Conservation (phyloP, 306 rosid species). For the Cotoneaster glaucophyllus region DNA sequence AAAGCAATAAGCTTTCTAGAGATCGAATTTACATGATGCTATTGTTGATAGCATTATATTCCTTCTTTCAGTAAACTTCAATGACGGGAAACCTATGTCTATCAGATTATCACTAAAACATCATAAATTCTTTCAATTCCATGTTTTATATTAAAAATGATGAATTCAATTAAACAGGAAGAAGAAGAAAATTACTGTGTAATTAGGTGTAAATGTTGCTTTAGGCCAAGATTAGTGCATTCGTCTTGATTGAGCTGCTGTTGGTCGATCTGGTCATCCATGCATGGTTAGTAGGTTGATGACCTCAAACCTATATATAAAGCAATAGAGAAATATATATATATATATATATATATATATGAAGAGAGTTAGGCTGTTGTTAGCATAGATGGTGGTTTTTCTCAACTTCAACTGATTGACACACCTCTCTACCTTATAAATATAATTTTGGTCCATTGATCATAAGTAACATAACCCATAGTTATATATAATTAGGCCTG, state of each 20-base stretch:
- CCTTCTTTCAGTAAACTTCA: conserved; percentile 11
- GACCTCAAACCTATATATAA: conserved; percentile 3
- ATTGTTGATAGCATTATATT: conserved; percentile 17
- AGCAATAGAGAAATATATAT: background rate
- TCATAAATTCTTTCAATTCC: background rate
- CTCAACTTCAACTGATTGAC: conserved; percentile 7
- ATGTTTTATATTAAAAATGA: background rate
- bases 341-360: background rate
- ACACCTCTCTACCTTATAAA: conserved; percentile 1
- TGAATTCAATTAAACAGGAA: background rate
- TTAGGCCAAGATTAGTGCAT: background rate
- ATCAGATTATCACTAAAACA: conserved; percentile 17
- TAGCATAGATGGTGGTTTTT: conserved; percentile 8
- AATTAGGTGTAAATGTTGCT: background rate
- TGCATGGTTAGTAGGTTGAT: conserved; percentile 13
- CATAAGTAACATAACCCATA: background rate
- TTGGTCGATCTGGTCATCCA: conserved; percentile 1
- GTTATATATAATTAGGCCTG: background rate
- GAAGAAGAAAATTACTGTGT: background rate
- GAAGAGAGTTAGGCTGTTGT: background rate
- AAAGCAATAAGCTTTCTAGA: background rate
- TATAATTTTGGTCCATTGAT: background rate
- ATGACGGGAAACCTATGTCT: conserved; percentile 35
- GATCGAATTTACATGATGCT: conserved; percentile 8
- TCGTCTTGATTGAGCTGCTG: background rate